Percentiles rank a stretch among this genome's conserved stretches.
These are phyloP conservation scores for Cyberlindnera lachancei DNA, from an alignment of 805 yeast genomes.

Conservation along the genomic window DNA sequence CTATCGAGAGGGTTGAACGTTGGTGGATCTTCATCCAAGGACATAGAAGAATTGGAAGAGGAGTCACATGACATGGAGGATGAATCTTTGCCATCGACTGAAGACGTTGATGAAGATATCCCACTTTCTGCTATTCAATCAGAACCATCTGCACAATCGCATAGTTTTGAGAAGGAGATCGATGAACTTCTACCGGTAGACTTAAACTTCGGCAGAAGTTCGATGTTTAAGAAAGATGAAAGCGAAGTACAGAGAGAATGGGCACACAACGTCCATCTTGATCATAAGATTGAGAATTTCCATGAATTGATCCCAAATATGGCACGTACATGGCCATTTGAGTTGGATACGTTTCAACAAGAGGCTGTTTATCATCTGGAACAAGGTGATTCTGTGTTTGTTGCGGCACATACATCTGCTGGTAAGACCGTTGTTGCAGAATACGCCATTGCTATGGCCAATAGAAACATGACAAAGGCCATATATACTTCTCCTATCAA, in stretches of 20 bases:
- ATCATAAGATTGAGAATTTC: constrained; percentile 78
- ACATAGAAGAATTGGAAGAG: constrained; percentile 14
- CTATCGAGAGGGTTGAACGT: constrained; percentile 57
- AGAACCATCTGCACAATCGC: neutral
- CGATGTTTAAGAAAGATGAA: constrained; percentile 3
- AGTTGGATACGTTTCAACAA: constrained; percentile 89
- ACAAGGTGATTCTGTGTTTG: constrained; percentile 97
- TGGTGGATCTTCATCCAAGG: constrained; percentile 2
- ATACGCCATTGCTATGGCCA: constrained; percentile 95
- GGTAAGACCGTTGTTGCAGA: constrained; percentile 99
- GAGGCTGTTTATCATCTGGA: constrained; percentile 96
- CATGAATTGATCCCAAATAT: constrained; percentile 84
- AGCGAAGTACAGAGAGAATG: constrained; percentile 46
- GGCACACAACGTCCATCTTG: constrained; percentile 93
- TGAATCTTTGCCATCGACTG: constrained; percentile 24
- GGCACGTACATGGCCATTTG: constrained; percentile 93
- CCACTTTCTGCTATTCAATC: constrained; percentile 3
- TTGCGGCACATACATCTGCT: constrained; percentile 98
- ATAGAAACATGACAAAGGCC: constrained; percentile 91
- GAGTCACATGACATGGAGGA: constrained; percentile 15
- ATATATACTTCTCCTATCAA: constrained; percentile 95
- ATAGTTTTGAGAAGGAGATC: constrained; percentile 29
- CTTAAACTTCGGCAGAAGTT: constrained; percentile 36
- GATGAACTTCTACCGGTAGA: constrained; percentile 46
- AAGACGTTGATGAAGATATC: constrained; percentile 4